Evolutionary conservation across 306 rosid genomes (phyloP).

Genomic region (Casuarina glauca): DNA sequence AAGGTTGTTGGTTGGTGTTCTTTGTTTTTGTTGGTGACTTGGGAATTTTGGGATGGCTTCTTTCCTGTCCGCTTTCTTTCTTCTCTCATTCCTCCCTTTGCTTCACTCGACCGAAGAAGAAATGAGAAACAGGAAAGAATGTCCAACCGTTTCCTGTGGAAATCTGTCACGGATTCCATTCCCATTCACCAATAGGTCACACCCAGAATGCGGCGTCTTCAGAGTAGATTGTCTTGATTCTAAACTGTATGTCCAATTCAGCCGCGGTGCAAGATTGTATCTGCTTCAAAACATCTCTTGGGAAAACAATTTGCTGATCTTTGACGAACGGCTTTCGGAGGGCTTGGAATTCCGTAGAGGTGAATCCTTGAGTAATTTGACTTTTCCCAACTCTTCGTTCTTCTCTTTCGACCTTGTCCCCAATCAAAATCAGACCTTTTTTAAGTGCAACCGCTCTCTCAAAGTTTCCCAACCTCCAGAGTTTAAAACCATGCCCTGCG

Average conservation of each 20-base stretch:
- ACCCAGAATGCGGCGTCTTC: neutral
- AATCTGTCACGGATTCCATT: too few relatives aligned
- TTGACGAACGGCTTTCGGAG: neutral
- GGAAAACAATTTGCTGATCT: neutral
- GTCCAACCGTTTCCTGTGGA: too few relatives aligned
- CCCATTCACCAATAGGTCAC: too few relatives aligned
- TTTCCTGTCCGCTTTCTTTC: too few relatives aligned
- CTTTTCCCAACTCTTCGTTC: neutral
- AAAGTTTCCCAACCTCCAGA: neutral
- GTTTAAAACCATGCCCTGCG: neutral
- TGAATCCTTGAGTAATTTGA: neutral
- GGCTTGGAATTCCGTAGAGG: neutral
- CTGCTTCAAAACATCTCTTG: neutral
- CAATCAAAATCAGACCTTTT: neutral
- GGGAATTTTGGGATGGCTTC: too few relatives aligned
- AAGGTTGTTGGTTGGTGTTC: too few relatives aligned
- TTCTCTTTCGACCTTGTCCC: conserved; percentile 9
- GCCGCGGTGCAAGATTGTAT: neutral
- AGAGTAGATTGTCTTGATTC: neutral
- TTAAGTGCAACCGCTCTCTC: conserved; percentile 15
- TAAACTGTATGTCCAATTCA: neutral
- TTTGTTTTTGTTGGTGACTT: too few relatives aligned
- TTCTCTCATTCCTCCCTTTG: too few relatives aligned
- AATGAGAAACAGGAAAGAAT: too few relatives aligned
- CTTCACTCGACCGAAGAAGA: too few relatives aligned